A percentile compares a stretch with the other conserved stretches of the same genome.
These are phyloP conservation scores for Phoma sp. DNA, from an alignment of 2,329 filamentous ascomycete genomes.

Conservation along the genomic window DNA sequence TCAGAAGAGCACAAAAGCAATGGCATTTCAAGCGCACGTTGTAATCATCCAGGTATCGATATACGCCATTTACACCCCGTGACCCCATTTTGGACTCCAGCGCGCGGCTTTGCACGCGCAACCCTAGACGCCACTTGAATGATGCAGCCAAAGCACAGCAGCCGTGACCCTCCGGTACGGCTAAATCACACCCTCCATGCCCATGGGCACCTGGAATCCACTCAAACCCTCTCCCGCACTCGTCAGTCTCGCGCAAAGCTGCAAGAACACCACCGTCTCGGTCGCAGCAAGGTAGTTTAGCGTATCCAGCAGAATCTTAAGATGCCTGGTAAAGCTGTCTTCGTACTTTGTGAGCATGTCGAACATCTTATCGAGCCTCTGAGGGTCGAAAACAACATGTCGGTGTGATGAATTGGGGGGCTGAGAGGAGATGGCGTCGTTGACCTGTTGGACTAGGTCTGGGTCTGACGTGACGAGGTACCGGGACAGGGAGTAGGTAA, in stretches of 20 bases:
- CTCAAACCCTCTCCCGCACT: conserved; percentile 74
- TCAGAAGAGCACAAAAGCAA: neutral
- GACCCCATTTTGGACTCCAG: too few relatives aligned
- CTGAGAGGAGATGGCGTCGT: conserved; percentile 58
- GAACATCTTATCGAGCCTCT: conserved; percentile 75
- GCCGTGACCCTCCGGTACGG: neutral
- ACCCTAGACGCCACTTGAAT: neutral
- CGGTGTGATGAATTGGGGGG: conserved; percentile 19
- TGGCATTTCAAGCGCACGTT: neutral
- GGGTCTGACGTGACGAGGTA: conserved; percentile 85
- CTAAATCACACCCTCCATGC: conserved; percentile 29
- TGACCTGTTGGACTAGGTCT: conserved; percentile 68
- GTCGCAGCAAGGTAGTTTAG: conserved; percentile 97
- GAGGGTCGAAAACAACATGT: conserved; percentile 60
- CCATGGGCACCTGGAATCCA: conserved; percentile 34
- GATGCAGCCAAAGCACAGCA: neutral
- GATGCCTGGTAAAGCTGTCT: conserved; percentile 86
- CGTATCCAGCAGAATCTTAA: conserved; percentile 92
- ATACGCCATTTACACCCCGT: neutral
- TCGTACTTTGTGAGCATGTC: conserved; percentile 93
- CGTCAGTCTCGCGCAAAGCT: conserved; percentile 81
- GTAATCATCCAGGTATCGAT: neutral
- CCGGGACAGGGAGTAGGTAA: conserved; percentile 83
- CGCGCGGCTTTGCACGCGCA: neutral
- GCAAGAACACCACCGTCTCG: conserved; percentile 91